Conservation (phyloP, 495 filamentous ascomycete genomes). For the Penicillium maclennaniae region DNA sequence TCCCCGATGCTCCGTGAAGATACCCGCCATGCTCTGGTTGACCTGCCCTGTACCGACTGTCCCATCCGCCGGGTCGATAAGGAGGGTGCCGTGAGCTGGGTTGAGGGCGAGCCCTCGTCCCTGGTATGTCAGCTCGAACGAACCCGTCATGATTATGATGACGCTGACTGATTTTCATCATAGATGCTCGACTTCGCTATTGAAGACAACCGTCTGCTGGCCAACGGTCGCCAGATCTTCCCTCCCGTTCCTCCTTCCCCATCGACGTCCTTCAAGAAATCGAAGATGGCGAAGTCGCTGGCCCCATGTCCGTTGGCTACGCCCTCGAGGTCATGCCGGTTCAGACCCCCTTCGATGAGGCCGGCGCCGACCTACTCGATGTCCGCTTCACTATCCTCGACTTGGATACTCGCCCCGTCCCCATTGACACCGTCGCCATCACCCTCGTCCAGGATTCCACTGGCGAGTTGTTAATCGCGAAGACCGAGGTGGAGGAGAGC, state of each 20-base stretch:
- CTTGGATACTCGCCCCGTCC: conserved; percentile 46
- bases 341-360: conserved; percentile 25
- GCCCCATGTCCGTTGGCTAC: conserved; percentile 38
- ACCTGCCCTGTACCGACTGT: conserved; percentile 45
- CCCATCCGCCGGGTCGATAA: conserved; percentile 36
- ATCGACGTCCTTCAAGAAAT: conserved; percentile 36
- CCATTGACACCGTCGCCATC: conserved; percentile 46
- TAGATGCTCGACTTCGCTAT: conserved; percentile 43
- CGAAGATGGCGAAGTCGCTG: conserved; percentile 33
- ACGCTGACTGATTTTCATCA: not conserved
- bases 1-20: conserved; percentile 30
- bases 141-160: not conserved
- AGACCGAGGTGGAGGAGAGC: conserved; percentile 36
- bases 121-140: conserved; percentile 28
- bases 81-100: conserved; percentile 33
- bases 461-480: conserved; percentile 37
- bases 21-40: conserved; percentile 29
- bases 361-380: conserved; percentile 31
- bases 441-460: conserved; percentile 35
- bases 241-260: conserved; percentile 35
- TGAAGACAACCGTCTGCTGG: conserved; percentile 38
- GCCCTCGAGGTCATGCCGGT: conserved; percentile 41
- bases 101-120: conserved; percentile 34
- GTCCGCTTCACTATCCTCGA: conserved; percentile 48
- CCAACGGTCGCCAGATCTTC: conserved; percentile 51